phyloP scores from a whole-genome alignment of 805 yeast genomes.

The Pichia phayaonensis region DNA sequence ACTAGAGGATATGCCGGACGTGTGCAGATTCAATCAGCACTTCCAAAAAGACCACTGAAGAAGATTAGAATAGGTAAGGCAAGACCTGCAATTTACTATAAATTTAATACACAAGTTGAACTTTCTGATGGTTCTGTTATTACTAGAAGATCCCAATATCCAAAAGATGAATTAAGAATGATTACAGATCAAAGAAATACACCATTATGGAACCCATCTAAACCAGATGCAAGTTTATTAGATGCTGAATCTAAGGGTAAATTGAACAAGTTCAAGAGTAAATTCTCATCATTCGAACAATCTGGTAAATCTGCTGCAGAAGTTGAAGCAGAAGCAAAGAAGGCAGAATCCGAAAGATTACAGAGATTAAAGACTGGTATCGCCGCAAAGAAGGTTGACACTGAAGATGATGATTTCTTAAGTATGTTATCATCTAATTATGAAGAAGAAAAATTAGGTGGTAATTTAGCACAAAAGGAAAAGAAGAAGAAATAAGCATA shows the following conservation, averaged over 20 bases:
- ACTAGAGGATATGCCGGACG: conserved; percentile 26
- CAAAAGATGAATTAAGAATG: conserved; percentile 78
- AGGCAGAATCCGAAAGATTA: conserved; percentile 24
- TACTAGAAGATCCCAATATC: conserved; percentile 75
- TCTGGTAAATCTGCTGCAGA: conserved; percentile 28
- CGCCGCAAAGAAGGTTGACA: conserved; percentile 19
- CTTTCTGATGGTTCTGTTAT: conserved; percentile 91
- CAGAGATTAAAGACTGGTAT: conserved; percentile 24
- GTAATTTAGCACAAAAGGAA: conserved; percentile 27
- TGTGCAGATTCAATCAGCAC: conserved; percentile 21
- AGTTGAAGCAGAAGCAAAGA: conserved; percentile 17
- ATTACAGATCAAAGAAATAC: conserved; percentile 83
- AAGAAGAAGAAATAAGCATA: conserved; percentile 19
- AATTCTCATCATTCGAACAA: conserved; percentile 44
- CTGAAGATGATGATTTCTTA: conserved; percentile 34
- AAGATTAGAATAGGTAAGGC: conserved; percentile 75
- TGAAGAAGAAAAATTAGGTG: conserved; percentile 31
- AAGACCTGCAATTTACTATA: conserved; percentile 87
- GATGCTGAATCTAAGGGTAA: conserved; percentile 85
- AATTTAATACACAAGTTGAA: conserved; percentile 84
- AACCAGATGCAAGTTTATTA: conserved; percentile 63
- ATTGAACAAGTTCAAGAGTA: conserved; percentile 65
- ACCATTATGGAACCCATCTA: conserved; percentile 82
- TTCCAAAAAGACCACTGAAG: conserved; percentile 50
- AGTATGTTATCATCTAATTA: conserved; percentile 47